These are phyloP conservation scores for Phylloporus sp. DNA, from an alignment of 768 basidiomycete species.

Conservation along the genomic window DNA sequence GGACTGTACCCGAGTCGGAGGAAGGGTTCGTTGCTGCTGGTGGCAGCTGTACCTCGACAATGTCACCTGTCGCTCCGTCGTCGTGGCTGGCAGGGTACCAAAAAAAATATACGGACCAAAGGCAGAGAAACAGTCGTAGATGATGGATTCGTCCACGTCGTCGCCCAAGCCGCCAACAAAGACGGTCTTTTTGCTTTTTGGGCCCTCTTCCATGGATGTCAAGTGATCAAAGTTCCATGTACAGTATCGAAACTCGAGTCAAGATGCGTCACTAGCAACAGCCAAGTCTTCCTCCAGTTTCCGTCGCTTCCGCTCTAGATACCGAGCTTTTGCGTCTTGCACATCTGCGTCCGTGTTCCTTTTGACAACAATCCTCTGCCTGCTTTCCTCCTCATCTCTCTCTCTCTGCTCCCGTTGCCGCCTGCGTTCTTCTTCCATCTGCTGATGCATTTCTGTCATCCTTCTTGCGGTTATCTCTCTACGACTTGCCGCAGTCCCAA, in stretches of 20 bases:
- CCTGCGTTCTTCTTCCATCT: conserved; percentile 71
- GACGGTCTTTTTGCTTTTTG: conserved; percentile 79
- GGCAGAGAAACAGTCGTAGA: conserved; percentile 77
- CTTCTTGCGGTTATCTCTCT: conserved; percentile 84
- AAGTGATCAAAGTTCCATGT: not conserved
- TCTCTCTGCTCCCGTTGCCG: conserved; percentile 53
- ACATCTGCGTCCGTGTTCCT: conserved; percentile 75
- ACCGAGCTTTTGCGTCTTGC: conserved; percentile 68
- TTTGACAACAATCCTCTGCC: conserved; percentile 60
- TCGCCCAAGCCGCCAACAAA: conserved; percentile 82
- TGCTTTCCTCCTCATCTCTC: conserved; percentile 57
- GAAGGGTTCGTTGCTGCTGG: conserved; percentile 67
- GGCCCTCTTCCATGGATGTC: conserved; percentile 85
- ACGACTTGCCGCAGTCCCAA: conserved; percentile 74
- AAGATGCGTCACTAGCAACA: conserved; percentile 9
- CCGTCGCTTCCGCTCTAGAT: conserved; percentile 73
- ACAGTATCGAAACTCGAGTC: not conserved
- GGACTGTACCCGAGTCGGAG: conserved; percentile 47
- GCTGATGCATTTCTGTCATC: conserved; percentile 66
- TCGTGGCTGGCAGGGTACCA: not conserved
- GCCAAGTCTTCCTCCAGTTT: conserved; percentile 48
- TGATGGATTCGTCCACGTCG: conserved; percentile 71
- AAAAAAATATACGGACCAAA: conserved; percentile 70
- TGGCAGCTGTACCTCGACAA: conserved; percentile 89
- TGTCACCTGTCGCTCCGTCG: conserved; percentile 57